Base-by-base conservation (phyloP, 306 rosid genomes). In the Vicia villosa region DNA sequence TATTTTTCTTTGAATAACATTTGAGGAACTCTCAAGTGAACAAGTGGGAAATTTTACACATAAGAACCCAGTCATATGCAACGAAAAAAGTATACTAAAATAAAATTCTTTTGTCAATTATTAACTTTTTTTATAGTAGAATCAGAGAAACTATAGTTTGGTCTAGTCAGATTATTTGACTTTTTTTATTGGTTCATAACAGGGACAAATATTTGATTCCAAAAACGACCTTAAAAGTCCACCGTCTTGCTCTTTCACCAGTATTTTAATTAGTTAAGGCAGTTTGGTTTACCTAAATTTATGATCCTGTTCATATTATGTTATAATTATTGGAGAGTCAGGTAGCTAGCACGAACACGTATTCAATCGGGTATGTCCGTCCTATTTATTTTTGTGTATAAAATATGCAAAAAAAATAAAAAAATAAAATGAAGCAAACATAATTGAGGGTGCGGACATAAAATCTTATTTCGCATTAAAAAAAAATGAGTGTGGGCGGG, bases 141-240 rank as follows among this genome's bases (percentile, higher is more conserved):
- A 63, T 11, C 85, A 28, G 2, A 43, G 75, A 82, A 65, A 54
- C 59, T 65, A 12, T 5, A 59, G 78, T 64, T 40, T 61, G 52
- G 81, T 74, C 86, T 61, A 74, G 78, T 82, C 86, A 78, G 42
- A 78, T 74, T 70, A 70, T 71, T 78, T 66, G 81, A 82, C 81
- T 82, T 79, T 75, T 37, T 17, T 41, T 10, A 66, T 74, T 71
- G 74, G 26, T 72, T 41, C 14, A 11, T 26, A 70, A 65, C 75
- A 69, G 21, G 72, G 81, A 71, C 86, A 71, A 82, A 66, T 70
- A 45, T 65, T 78, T 45, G 66, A 77, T 81, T 73, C 85, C 85
- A 67, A 63, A 43, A 19, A 43, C 5, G 37, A 43, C 78, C 70
- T 50, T 51, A 65, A 70, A 61, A 73, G 56, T 68, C 86, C 86